Evolutionary conservation across 2,329 filamentous ascomycete genomes (phyloP), one percentile per base, ranked within the genome.

Genomic region (Alternaria gansuensis): DNA sequence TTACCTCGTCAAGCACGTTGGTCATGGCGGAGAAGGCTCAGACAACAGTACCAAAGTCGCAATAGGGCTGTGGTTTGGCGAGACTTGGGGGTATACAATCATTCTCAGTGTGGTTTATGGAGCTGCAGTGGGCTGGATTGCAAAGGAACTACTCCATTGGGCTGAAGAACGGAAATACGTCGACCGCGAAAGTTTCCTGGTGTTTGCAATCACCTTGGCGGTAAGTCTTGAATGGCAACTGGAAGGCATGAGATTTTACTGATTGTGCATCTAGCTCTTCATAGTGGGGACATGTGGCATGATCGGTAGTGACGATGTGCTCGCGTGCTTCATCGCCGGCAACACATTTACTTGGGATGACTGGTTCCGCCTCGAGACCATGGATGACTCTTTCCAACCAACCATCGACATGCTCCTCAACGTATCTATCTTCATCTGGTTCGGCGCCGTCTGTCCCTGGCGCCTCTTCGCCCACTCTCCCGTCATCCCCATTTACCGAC

Each of bases 321-420:
- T 97, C 6, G 93, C 93, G 1, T 96, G 92, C 79, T 97, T 97
- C 73, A 89, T 97, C 67, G 93, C 93, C 2, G 93, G 93, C 1
- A 97, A 96, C 71, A 87, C 86, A 1, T 96, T 97, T 67, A 96
- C 92, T 0, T 94, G 92, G 88, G 93, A 96, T 74, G 92, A 96
- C 77, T 96, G 92, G 92, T 97, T 97, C 78, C 89, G 93, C 0
- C 81, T 94, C 1, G 91, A 96, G 76, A 97, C 93, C 0, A 81
- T 90, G 68, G 93, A 97, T 67, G 94, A 97, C 75, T 93, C 91
- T 2, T 84, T 97, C n/a, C 93, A 97, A 74, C 93, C 93, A 0
- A 97, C 93, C 0, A 90, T 97, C 44, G 93, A 97, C 75, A 96
- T 97, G 92, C 83, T 97, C 2, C 88, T 97, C 57, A 97, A 97